phyloP scores from a whole-genome alignment of 2,329 filamentous ascomycete genomes.

The Karstenula rhodostoma region DNA sequence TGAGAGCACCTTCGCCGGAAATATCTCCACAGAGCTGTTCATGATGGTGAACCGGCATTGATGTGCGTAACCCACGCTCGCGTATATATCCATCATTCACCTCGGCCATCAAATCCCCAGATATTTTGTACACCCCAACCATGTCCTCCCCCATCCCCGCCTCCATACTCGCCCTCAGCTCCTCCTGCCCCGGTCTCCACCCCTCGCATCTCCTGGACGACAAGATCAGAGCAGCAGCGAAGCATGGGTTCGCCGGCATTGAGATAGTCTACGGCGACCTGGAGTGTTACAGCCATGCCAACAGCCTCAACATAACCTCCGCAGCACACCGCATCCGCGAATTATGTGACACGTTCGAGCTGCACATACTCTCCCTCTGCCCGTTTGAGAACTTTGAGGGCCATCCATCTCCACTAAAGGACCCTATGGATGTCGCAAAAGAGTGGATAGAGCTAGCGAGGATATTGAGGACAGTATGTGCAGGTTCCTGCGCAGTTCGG shows the following conservation, averaged over 20 bases:
- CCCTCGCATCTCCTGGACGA: constrained; percentile 14
- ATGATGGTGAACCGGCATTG: neutral
- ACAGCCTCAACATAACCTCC: neutral
- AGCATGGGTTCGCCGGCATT: constrained; percentile 14
- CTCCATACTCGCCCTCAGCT: constrained; percentile 17
- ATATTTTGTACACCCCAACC: no score
- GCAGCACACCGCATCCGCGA: constrained; percentile 13
- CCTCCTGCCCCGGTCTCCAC: constrained; percentile 17
- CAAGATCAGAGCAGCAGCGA: constrained; percentile 13
- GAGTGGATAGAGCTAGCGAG: constrained; percentile 21
- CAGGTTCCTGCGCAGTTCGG: constrained; percentile 22
- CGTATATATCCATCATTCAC: no score
- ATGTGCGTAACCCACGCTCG: no score
- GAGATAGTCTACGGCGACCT: constrained; percentile 17
- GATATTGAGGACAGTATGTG: constrained; percentile 16
- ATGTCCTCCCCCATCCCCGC: neutral
- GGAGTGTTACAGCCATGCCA: constrained; percentile 10
- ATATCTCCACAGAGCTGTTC: neutral
- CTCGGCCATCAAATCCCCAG: no score
- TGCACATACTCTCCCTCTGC: constrained; percentile 21
- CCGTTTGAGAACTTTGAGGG: constrained; percentile 30
- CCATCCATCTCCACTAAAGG: constrained; percentile 7
- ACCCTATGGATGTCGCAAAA: constrained; percentile 11
- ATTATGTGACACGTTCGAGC: constrained; percentile 5
- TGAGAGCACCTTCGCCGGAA: neutral